Evolutionary conservation across 2,329 filamentous ascomycete species (phyloP), one percentile per base, ranked within the genome.

Genomic region (Phialemoniopsis sp.): DNA sequence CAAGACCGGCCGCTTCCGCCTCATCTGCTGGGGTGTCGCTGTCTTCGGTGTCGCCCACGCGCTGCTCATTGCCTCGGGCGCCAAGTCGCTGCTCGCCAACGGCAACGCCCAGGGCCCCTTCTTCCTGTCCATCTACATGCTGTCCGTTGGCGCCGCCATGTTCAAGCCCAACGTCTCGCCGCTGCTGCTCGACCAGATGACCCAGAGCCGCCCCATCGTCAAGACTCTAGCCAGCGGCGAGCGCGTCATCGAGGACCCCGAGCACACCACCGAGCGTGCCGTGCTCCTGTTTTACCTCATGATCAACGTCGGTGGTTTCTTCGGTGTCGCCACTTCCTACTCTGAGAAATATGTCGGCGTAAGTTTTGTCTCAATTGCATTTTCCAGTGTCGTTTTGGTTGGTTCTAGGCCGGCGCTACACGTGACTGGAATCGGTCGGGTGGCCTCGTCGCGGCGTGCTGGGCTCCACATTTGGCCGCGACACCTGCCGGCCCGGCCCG

Each of bases 141-240:
- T 72, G 6, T 58, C 68, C 5, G 52, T 88, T 10, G 85, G 85
- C 36, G 85, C 83, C 8, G 84, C 63, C 45, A 68, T 70, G 60
- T 87, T 89, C 70, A 89, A 89, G 66, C 66, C 81, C 30, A 88
- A 87, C 46, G 80, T 89, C 29, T 78, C 80, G 0, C 80, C 82
- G 1, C 63, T 85, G 14, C 72, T 87, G 19, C 76, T 83, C 10
- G 82, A 87, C 47, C 82, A 87, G 52, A 74, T 82, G 52, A 70
- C 64, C 3, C 69, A 72, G 16, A 76, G 75, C 5, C 73, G 72
- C 21, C 69, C 74, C 15, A 70, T 62, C 36, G 70, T 82, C 33
- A 62, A 70, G 29, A 74, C 67, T 4, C 54, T 73, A 9, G 53
- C 54, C 32, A 73, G 62, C 4, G 82, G 82, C 14, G 78, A 85